Percentiles rank a stretch among this genome's conserved stretches.
These are phyloP conservation scores for Ogataea pilisensis DNA, from an alignment of 805 yeast species.

Conservation along the genomic window DNA sequence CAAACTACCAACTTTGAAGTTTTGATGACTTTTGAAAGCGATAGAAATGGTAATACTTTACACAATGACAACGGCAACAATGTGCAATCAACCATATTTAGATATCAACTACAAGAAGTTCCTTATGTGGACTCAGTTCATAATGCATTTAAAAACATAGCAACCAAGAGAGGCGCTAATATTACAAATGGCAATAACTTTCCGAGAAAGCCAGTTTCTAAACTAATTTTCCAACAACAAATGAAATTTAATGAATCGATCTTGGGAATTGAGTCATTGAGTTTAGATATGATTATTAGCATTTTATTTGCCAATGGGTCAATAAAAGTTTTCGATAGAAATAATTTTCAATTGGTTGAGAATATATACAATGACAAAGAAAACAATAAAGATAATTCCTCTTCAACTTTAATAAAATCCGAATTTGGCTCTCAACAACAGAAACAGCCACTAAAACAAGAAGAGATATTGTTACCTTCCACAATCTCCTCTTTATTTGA, in stretches of 20 bases:
- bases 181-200: background rate
- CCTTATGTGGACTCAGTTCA: slow-evolving; percentile 14
- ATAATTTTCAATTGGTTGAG: slow-evolving; percentile 21
- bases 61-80: slow-evolving; percentile 10
- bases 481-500: slow-evolving; percentile 44
- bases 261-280: slow-evolving; percentile 29
- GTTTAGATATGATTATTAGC: slow-evolving; percentile 38
- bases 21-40: slow-evolving; percentile 37
- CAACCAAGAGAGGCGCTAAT: slow-evolving; percentile 17
- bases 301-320: slow-evolving; percentile 40
- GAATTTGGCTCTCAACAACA: background rate
- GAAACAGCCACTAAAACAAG: background rate
- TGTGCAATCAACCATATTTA: slow-evolving; percentile 19
- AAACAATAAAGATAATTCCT: background rate
- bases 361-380: slow-evolving; percentile 14
- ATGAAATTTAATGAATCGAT: slow-evolving; percentile 26
- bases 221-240: slow-evolving; percentile 19
- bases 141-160: slow-evolving; percentile 23
- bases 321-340: slow-evolving; percentile 43
- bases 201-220: background rate
- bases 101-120: slow-evolving; percentile 24
- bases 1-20: slow-evolving; percentile 42
- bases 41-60: slow-evolving; percentile 10
- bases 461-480: slow-evolving; percentile 25
- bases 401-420: background rate